Evolutionary conservation across 768 basidiomycete species (phyloP), one percentile per base, ranked within the genome.

Genomic region (Lenzites betulinus): DNA sequence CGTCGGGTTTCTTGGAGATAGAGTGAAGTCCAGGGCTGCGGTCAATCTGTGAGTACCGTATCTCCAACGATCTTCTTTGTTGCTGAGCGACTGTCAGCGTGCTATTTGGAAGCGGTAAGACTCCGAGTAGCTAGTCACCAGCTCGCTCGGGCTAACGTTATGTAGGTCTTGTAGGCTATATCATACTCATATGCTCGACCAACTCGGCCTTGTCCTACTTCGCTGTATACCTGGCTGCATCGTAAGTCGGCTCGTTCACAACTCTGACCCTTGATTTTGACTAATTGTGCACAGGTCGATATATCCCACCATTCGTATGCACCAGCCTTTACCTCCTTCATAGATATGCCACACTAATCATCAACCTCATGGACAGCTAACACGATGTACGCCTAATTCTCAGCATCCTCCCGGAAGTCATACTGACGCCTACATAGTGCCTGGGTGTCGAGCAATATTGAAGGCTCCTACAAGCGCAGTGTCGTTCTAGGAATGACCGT

Each of bases 371-470:
- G 7, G 57, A 22, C 67, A 69, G 73, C 74, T 8, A 74, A 75
- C 63, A 80, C 82, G n/a, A 80, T 84, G 83, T 83, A 67, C 26
- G 26, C 25, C 38, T 46, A 35, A 52, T 38, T 2, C 8, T 15
- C 3, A 1, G 16, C n/a, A 6, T 22, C 30, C 13, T 26, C 16
- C n/a, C 5, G 5, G 12, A 48, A 15, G 7, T 15, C 51, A n/a
- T 3, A 43, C n/a, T 7, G 36, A 20, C 30, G 11, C 11, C 30
- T 30, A 28, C 50, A 58, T 46, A 84, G 86, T 6, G 85, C 88
- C 28, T 91, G 88, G 88, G 81, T 88, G 15, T 84, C 85, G n/a
- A 81, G 85, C 53, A 90, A 89, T 59, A 78, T 85, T 41, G 90
- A 91, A 69, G 88, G 90, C 0, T 79, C 86, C 2, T 90, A 89